Base-by-base conservation (phyloP, 2,329 filamentous ascomycete genomes). In the Calycina marina region DNA sequence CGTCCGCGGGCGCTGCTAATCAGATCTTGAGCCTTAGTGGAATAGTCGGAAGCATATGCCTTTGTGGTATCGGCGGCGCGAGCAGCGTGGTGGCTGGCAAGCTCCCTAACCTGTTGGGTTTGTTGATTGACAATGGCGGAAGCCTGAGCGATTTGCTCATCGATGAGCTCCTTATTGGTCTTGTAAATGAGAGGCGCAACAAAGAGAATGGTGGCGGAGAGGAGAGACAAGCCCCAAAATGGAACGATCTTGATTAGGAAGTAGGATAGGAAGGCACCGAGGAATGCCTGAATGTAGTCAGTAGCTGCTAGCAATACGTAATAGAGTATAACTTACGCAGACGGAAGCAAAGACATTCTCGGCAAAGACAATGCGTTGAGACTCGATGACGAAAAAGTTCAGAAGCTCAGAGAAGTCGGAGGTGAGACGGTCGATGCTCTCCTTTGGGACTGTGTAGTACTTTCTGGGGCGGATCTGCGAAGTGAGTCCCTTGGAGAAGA, bases 371-470 rank as follows among this genome's bases (percentile, higher is more conserved):
- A 80, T 69, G 40, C 74, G 67, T 60, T 80, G 76, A 31, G 65
- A 60, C 59, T 80, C 76, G 36, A 80, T 77, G 39, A 77, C 63
- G 46, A 79, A 73, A 55, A 80, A 80, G 63, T 80, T 80, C 57
- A 75, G 55, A 38, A 80, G 63, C 56, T 79, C 74, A 48, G 77
- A 69, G 25, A 73, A 59, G 42, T 79, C 75, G 35, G 69, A 70
- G 45, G 76, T 67, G 41, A 74, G 44, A 36, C 57, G 53, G 46
- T 79, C 69, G 24, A 79, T 55, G 5, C 69, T 72, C 44, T 75
- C 67, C 42, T 67, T 65, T 6, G 74, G 66, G 25, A 80, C 55
- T 4, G 72, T 77, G 55, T 74, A 77, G 59, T 80, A 80, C 53
- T 67, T 66, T 52, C 65, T 69, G 33, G 75, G 75, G 44, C 75